phyloP scores from a whole-genome alignment of 2,329 filamentous ascomycete species.

The Chaetomium globosum region DNA sequence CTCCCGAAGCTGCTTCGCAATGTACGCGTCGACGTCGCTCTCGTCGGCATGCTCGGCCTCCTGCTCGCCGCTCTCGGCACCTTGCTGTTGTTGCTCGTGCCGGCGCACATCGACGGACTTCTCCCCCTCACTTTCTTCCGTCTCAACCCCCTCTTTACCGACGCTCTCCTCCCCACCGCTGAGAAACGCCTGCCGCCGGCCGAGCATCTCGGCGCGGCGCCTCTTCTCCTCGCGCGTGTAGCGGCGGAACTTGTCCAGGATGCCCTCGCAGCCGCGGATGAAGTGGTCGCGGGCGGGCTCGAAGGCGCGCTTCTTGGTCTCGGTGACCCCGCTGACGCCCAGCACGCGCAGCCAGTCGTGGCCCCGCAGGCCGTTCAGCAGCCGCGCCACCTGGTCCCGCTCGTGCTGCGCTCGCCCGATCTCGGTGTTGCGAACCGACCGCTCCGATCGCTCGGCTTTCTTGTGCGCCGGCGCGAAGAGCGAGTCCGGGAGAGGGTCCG shows the following conservation, averaged over 20 bases:
- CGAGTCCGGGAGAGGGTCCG: constrained; percentile 59
- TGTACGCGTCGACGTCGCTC: constrained; percentile 69
- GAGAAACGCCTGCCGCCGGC: constrained; percentile 40
- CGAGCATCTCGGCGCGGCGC: constrained; percentile 54
- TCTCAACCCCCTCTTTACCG: neutral
- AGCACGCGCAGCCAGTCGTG: constrained; percentile 92
- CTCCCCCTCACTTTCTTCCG: neutral
- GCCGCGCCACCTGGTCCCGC: constrained; percentile 64
- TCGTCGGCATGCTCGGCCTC: constrained; percentile 51
- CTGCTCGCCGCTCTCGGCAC: constrained; percentile 31
- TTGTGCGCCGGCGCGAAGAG: constrained; percentile 59
- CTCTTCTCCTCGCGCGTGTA: constrained; percentile 92
- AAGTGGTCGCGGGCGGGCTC: constrained; percentile 85
- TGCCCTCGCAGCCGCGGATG: constrained; percentile 75
- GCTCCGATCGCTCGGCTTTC: constrained; percentile 62
- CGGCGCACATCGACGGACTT: neutral
- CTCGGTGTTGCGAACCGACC: constrained; percentile 65
- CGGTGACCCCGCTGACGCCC: constrained; percentile 83
- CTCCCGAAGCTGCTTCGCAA: constrained; percentile 73
- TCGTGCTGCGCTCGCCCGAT: constrained; percentile 68
- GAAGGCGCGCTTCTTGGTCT: constrained; percentile 82
- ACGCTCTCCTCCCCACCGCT: constrained; percentile 27
- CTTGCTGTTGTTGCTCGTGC: too few relatives aligned
- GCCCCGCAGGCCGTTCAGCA: constrained; percentile 81
- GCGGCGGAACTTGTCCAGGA: constrained; percentile 82